Conservation (phyloP, 139 green algal genomes). For the Zygnema circumcarinatum region DNA sequence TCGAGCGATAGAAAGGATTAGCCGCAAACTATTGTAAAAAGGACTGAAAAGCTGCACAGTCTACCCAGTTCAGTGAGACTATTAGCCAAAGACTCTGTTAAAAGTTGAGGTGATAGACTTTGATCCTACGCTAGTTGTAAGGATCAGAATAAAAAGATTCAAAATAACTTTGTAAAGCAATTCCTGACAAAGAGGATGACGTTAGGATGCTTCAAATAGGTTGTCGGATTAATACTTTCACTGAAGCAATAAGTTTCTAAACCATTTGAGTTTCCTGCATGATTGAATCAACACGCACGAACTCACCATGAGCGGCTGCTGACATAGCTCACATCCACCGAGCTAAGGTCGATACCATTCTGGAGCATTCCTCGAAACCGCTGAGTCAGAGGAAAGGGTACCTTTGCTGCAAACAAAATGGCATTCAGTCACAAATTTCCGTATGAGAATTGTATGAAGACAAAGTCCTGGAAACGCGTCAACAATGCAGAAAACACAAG, state of each 20-base stretch:
- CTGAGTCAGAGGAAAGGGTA: slow-evolving; percentile 70
- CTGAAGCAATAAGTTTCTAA: no score
- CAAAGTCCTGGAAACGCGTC: not conserved
- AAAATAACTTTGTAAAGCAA: no score
- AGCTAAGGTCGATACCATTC: slow-evolving; percentile 66
- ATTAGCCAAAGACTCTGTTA: no score
- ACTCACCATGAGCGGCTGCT: slow-evolving; percentile 66
- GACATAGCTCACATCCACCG: slow-evolving; percentile 71
- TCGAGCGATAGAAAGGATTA: not conserved
- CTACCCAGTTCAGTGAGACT: slow-evolving; percentile 7
- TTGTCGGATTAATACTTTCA: no score
- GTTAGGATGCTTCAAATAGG: no score
- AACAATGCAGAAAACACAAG: not conserved
- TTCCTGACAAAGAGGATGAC: no score
- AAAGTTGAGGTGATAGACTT: no score
- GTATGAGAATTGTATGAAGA: not conserved
- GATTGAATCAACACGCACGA: no score
- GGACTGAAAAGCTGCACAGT: not conserved
- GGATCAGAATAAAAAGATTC: no score
- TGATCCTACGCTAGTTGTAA: no score
- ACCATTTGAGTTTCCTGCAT: no score
- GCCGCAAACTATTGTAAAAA: not conserved
- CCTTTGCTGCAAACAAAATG: slow-evolving; percentile 62
- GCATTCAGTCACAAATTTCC: slow-evolving; percentile 7
- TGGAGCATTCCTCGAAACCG: slow-evolving; percentile 69